Conservation (phyloP, 2,329 filamentous ascomycete species). For the Alternaria dauci region DNA sequence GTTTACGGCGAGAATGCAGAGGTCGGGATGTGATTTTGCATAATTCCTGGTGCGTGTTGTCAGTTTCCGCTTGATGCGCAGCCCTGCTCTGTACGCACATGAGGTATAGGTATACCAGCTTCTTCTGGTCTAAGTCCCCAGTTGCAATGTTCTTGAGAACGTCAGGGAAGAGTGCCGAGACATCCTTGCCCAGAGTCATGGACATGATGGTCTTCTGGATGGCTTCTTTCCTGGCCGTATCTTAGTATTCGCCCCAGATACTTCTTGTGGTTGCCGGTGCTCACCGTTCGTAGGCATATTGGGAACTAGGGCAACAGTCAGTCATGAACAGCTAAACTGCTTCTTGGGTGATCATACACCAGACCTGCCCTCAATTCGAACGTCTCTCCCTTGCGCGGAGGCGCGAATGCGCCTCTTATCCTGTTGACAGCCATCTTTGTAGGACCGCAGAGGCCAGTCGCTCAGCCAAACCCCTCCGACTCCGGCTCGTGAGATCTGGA, state of each 20-base stretch:
- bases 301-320: slow-evolving; percentile 69
- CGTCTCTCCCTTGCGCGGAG: slow-evolving; percentile 95
- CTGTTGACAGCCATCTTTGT: slow-evolving; percentile 89
- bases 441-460: slow-evolving; percentile 39
- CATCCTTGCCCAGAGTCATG: slow-evolving; percentile 98
- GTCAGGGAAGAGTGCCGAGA: slow-evolving; percentile 95
- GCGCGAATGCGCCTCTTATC: slow-evolving; percentile 91
- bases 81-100: slow-evolving; percentile 67
- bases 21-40: slow-evolving; percentile 96
- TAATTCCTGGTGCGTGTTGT: slow-evolving; percentile 77
- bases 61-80: slow-evolving; percentile 5
- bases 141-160: slow-evolving; percentile 99
- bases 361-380: slow-evolving; percentile 95
- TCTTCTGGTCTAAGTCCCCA: slow-evolving; percentile 94
- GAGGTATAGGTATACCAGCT: slow-evolving; percentile 96
- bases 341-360: slow-evolving; percentile 60
- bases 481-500: slow-evolving; percentile 19
- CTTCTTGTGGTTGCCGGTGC: slow-evolving; percentile 11
- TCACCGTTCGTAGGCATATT: slow-evolving; percentile 95
- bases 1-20: slow-evolving; percentile 98
- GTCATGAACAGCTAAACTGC: slow-evolving; percentile 24
- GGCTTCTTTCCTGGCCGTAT: slow-evolving; percentile 77
- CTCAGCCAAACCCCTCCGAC: slow-evolving; percentile 48
- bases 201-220: slow-evolving; percentile 99
- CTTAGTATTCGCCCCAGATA: slow-evolving; percentile 45